Conservation (phyloP, 1,139 yeast species). For the Saccharomyces pastorianus region DNA sequence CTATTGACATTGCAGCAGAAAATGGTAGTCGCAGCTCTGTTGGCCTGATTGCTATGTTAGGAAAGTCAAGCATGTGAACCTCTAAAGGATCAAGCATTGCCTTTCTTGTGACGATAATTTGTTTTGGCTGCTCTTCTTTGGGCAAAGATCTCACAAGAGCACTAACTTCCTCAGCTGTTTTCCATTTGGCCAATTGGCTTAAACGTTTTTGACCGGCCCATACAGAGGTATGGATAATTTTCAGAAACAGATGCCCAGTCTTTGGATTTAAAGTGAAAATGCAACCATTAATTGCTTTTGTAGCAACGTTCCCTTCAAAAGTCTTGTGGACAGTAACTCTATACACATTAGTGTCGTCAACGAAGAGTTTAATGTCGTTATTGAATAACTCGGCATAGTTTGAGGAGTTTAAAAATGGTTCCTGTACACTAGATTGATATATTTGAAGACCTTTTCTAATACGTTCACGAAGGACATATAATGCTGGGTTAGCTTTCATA, state of each 20-base stretch:
- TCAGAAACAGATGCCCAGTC: constrained; percentile 80
- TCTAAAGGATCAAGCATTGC: constrained; percentile 93
- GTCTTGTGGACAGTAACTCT: constrained; percentile 91
- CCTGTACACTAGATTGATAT: constrained; percentile 89
- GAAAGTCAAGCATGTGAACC: constrained; percentile 95
- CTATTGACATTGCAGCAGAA: constrained; percentile 76
- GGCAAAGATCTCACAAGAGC: constrained; percentile 85
- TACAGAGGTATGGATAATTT: constrained; percentile 85
- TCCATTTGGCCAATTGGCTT: constrained; percentile 94
- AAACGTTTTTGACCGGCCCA: constrained; percentile 97
- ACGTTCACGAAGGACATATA: constrained; percentile 85
- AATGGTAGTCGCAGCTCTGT: constrained; percentile 88
- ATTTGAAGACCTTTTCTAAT: constrained; percentile 89
- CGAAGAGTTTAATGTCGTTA: constrained; percentile 70
- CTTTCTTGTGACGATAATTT: constrained; percentile 79
- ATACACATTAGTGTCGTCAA: constrained; percentile 91
- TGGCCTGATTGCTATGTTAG: constrained; percentile 81
- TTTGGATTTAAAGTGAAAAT: constrained; percentile 83
- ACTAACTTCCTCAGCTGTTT: constrained; percentile 95
- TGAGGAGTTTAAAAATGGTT: constrained; percentile 79
- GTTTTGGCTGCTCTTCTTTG: constrained; percentile 89
- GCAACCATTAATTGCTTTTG: constrained; percentile 91
- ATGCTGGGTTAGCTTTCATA: constrained; percentile 91
- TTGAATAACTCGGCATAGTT: constrained; percentile 88
- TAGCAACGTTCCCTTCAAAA: constrained; percentile 84